Base-by-base conservation (phyloP, 2,329 filamentous ascomycete species). In the Botrytis fabae region DNA sequence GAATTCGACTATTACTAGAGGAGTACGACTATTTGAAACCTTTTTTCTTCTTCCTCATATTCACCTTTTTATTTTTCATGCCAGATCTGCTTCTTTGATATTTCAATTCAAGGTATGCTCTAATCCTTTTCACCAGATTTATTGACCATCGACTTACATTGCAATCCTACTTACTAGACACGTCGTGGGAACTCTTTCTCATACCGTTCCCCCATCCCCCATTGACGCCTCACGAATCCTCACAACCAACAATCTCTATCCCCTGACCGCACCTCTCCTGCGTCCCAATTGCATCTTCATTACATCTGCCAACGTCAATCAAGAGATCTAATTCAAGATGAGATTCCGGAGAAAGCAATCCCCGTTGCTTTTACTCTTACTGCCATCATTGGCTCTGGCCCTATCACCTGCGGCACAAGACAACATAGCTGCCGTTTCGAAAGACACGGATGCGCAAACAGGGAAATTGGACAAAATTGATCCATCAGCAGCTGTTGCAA, bases 361-460 rank as follows among this genome's bases (percentile, higher is more conserved):
- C 72, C 85, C 88, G 44, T 81, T 92, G 38, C 81, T 92, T 68
- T 83, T 92, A 48, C 85, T 92, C 54, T 84, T 91, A 2, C 82
- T 91, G 54, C 87, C 89, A 44, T 86, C 85, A 51, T 81, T 91
- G 74, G 87, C 87, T 40, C 77, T 82, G 61, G 83, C 84, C 54
- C 81, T 84, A 63, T 74, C 78, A 16, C 73, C 75, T n/a, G 76
- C 76, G n/a, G 74, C 76, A 61, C 72, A 76, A 70, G 78, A 80
- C 35, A 78, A 75, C 42, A 73, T 70, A 40, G 69, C 76, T 25
- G 73, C 75, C 35, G 62, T 78, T 16, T 73, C 76, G n/a, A 80
- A 78, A 66, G 76, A 77, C 25, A 62, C 73, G 42, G 71, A 75
- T 70, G 46, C 74, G 57, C 69, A 72, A 75, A 77, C 77, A 66